phyloP scores from a whole-genome alignment of 768 basidiomycete genomes.

The Leccinum boreale region DNA sequence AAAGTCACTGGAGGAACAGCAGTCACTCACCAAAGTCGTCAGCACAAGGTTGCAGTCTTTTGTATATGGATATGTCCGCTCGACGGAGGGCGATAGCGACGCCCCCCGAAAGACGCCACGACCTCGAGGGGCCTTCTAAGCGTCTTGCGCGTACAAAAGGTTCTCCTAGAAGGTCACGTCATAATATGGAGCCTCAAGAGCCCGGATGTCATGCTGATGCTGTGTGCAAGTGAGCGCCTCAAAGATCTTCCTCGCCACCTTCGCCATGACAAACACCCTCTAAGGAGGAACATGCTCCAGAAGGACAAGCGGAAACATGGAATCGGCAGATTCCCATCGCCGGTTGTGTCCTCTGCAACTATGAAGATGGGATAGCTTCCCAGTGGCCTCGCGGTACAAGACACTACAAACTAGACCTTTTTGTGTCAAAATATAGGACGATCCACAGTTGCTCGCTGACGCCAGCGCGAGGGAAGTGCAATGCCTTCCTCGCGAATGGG shows the following conservation, averaged over 20 bases:
- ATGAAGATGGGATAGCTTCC: constrained; percentile 57
- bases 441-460: constrained; percentile 30
- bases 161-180: constrained; percentile 44
- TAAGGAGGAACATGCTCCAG: background rate
- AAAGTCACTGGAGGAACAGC: no score
- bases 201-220: constrained; percentile 16
- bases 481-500: constrained; percentile 35
- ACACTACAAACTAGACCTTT: constrained; percentile 41
- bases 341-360: background rate
- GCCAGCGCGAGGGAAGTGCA: background rate
- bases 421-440: constrained; percentile 14
- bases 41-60: constrained; percentile 44
- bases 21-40: constrained; percentile 51
- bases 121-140: constrained; percentile 21
- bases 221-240: constrained; percentile 32
- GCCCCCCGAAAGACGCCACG: constrained; percentile 1
- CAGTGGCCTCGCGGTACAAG: constrained; percentile 51
- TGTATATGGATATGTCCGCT: constrained; percentile 31
- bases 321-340: background rate
- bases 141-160: constrained; percentile 48
- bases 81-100: constrained; percentile 30
- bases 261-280: constrained; percentile 13
- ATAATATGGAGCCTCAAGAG: constrained; percentile 49
- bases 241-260: constrained; percentile 42
- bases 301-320: background rate